A percentile compares a stretch with the other conserved stretches of the same genome.
Evolutionary conservation across 2,329 filamentous ascomycete species (phyloP).

Genomic region (Xylaria sp.): DNA sequence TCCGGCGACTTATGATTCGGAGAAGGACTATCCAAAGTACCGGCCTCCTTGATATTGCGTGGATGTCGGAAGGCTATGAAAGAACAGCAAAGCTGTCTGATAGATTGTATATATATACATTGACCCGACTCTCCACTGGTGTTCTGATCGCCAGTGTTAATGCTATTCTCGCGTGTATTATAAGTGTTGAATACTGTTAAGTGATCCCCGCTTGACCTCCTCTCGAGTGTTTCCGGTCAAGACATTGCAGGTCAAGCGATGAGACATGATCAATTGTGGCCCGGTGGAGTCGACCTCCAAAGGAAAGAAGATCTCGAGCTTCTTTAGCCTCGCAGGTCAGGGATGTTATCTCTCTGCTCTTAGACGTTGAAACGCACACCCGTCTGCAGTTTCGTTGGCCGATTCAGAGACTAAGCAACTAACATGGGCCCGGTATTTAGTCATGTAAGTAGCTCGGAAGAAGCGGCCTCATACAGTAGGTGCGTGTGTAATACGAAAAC

Average conservation of each 20-base stretch:
- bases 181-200: constrained; percentile 10
- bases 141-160: background rate
- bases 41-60: constrained; percentile 14
- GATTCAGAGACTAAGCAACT: constrained; percentile 4
- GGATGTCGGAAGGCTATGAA: constrained; percentile 8
- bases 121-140: background rate
- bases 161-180: constrained; percentile 15
- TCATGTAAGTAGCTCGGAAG: background rate
- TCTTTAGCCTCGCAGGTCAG: constrained; percentile 17
- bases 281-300: constrained; percentile 23
- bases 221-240: constrained; percentile 2
- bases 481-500: background rate
- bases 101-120: constrained; percentile 9
- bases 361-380: constrained; percentile 2
- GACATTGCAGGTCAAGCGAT: constrained; percentile 26
- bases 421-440: background rate
- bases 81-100: background rate
- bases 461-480: constrained; percentile 1
- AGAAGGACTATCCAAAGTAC: constrained; percentile 44
- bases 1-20: constrained; percentile 52
- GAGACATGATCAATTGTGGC: constrained; percentile 12
- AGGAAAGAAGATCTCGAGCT: constrained; percentile 10
- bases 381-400: constrained; percentile 1
- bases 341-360: constrained; percentile 18
- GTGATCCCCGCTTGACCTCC: constrained; percentile 17